Evolutionary conservation across 1,284 basidiomycete genomes (phyloP).

Genomic region (Marasmius tenuissimus): DNA sequence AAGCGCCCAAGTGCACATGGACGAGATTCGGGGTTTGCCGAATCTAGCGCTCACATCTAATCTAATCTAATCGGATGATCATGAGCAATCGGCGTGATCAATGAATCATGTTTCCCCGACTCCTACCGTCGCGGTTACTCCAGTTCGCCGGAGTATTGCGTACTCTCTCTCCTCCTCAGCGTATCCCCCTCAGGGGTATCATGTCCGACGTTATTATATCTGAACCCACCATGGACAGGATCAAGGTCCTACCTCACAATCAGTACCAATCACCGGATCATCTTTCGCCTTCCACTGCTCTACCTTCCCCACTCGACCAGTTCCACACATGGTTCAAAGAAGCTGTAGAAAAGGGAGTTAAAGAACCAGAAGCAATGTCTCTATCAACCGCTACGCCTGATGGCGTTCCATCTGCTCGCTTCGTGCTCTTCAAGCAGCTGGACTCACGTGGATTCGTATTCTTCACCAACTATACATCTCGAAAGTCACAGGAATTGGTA

Average conservation of each 20-base stretch:
- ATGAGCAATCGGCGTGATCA: too few species aligned
- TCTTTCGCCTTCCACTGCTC: slow-evolving; percentile 57
- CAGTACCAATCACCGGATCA: slow-evolving; percentile 73
- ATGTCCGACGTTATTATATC: slow-evolving; percentile 32
- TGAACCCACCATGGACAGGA: slow-evolving; percentile 42
- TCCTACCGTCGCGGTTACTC: too few species aligned
- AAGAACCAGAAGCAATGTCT: slow-evolving; percentile 88
- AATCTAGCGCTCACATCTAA: too few species aligned
- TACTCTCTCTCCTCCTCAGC: background rate
- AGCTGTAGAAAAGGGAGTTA: slow-evolving; percentile 56
- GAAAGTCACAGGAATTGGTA: slow-evolving; percentile 83
- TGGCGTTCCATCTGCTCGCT: slow-evolving; percentile 83
- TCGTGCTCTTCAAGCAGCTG: slow-evolving; percentile 91
- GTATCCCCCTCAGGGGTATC: background rate
- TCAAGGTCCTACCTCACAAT: slow-evolving; percentile 69
- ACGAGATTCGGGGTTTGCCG: too few species aligned
- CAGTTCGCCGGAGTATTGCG: background rate
- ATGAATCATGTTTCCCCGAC: too few species aligned
- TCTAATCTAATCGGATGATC: too few species aligned
- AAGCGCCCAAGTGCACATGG: too few species aligned
- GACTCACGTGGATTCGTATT: slow-evolving; percentile 89
- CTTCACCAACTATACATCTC: slow-evolving; percentile 94
- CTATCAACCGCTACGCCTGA: slow-evolving; percentile 74
- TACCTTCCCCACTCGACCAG: slow-evolving; percentile 74
- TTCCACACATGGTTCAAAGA: slow-evolving; percentile 85